A percentile compares a stretch with the other conserved stretches of the same genome.
Conservation (phyloP, 2,329 filamentous ascomycete species). For the Aspergillus puulaauensis region DNA sequence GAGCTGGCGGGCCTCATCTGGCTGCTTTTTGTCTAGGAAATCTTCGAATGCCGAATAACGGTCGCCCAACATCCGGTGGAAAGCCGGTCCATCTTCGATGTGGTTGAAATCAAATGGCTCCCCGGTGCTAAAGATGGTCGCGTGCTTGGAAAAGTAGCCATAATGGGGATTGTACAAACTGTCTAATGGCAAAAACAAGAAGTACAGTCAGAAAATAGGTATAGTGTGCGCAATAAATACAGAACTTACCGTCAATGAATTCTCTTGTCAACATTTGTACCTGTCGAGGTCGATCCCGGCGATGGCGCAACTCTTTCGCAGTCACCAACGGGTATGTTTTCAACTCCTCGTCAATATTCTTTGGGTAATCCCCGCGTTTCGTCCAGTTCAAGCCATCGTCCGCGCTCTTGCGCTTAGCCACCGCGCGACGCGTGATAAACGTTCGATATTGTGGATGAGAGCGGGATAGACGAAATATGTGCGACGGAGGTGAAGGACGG, state of each 20-base stretch:
- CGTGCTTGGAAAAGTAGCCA: constrained; percentile 94
- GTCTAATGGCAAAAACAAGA: constrained; percentile 53
- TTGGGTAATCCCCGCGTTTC: constrained; percentile 73
- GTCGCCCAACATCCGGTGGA: constrained; percentile 71
- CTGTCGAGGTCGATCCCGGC: constrained; percentile 73
- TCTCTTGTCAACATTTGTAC: constrained; percentile 98
- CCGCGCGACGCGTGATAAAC: constrained; percentile 33
- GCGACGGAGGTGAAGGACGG: constrained; percentile 38
- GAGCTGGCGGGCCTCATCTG: constrained; percentile 78
- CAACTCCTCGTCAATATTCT: constrained; percentile 78
- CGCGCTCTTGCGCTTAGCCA: constrained; percentile 38
- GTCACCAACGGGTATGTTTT: constrained; percentile 81
- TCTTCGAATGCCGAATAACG: constrained; percentile 92
- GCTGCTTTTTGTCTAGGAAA: constrained; percentile 69
- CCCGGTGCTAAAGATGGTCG: constrained; percentile 90
- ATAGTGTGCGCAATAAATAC: background rate
- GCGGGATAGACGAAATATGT: constrained; percentile 22
- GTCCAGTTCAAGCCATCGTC: constrained; percentile 76
- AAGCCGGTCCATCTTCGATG: constrained; percentile 81
- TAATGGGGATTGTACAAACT: constrained; percentile 93
- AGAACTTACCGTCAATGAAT: constrained; percentile 82
- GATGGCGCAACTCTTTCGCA: constrained; percentile 69
- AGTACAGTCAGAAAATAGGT: background rate
- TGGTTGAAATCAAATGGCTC: constrained; percentile 84
- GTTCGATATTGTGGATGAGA: constrained; percentile 35